A percentile compares a stretch with the other conserved stretches of the same genome.
Evolutionary conservation across 73 alveolate species (phyloP).

Genomic region (Tetrahymena borealis): DNA sequence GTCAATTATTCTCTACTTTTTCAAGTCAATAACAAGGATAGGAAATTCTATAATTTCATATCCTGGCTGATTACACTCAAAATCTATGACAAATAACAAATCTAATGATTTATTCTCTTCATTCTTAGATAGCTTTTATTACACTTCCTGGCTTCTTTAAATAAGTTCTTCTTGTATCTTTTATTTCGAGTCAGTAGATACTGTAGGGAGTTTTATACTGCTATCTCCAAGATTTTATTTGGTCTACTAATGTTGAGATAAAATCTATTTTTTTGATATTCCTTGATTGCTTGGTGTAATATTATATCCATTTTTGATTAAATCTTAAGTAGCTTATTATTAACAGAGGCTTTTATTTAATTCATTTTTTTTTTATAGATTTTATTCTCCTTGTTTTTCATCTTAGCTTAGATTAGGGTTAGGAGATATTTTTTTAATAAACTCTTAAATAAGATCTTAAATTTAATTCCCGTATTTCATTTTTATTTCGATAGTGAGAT

Average conservation of each 20-base stretch:
- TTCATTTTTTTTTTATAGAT: neutral
- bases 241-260: neutral
- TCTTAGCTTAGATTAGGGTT: neutral
- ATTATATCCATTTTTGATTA: neutral
- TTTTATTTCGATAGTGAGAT: neutral
- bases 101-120: neutral
- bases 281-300: neutral
- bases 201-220: neutral
- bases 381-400: neutral
- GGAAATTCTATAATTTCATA: neutral
- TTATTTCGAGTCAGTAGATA: neutral
- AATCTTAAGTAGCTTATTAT: neutral
- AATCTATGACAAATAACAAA: neutral
- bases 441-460: neutral
- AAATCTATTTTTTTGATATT: neutral
- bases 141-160: neutral
- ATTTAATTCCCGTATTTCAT: neutral
- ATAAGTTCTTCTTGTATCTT: neutral
- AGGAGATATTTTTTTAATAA: neutral
- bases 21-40: neutral
- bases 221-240: neutral
- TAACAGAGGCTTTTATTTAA: neutral
- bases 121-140: neutral
- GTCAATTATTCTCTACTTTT: neutral
- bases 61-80: neutral